phyloP scores from a whole-genome alignment of 257 asterid genomes.

The Solanum bukasovii region DNA sequence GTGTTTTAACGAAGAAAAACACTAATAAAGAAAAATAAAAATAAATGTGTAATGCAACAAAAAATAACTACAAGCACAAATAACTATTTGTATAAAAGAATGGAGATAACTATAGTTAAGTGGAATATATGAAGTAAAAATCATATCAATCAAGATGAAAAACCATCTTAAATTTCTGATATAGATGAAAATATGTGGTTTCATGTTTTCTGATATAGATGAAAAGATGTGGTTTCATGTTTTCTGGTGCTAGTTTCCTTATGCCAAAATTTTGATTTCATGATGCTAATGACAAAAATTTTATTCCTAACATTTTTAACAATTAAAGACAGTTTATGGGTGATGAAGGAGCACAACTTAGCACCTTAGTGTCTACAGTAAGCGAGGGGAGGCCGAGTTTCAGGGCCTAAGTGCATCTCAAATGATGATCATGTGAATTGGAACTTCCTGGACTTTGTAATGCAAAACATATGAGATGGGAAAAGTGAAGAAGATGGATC shows the following conservation, averaged over 20 bases:
- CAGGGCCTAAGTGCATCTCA: neutral
- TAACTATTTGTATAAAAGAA: no score
- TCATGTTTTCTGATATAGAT: neutral
- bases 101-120: neutral
- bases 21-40: no score
- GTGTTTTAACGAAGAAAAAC: no score
- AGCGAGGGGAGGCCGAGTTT: neutral
- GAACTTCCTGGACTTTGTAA: neutral
- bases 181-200: neutral
- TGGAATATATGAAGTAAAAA: neutral
- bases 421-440: neutral
- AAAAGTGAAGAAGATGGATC: neutral
- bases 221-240: neutral
- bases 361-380: neutral
- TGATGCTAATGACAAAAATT: neutral
- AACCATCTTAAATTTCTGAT: neutral
- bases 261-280: neutral
- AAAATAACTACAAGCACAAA: no score
- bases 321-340: neutral
- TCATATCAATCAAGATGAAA: neutral
- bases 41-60: no score
- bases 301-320: neutral
- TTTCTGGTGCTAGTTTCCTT: neutral
- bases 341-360: neutral
- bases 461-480: neutral